Base-by-base conservation (phyloP, 2,329 filamentous ascomycete species). In the Rhinocladiella similis region DNA sequence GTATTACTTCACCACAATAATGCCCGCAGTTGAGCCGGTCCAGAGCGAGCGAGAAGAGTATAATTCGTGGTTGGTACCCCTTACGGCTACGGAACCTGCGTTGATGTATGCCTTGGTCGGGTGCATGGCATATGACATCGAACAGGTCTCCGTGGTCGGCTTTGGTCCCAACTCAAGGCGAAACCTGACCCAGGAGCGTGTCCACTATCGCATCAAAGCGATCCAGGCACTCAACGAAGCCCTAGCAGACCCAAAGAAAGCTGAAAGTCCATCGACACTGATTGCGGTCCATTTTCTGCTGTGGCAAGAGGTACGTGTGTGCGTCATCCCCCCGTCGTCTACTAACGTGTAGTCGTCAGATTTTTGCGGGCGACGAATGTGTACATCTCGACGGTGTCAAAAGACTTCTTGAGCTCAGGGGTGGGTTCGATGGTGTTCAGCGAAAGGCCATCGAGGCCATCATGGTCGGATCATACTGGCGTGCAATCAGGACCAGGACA, bases 361-460 rank as follows among this genome's bases (percentile, higher is more conserved):
- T 46, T 6, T 46, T 46, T 46, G 19, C 43, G 14, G 43, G 43
- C 13, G 43, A 46, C 10, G 43, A 46, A 46, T 46, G 43, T 22
- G 20, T 46, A n/a, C 43, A 46, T 25, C 19, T 46, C 19, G 43
- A 46, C 20, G 43, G 25, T 14, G 43, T 46, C 19, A 16, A 46
- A 20, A 46, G 43, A 22, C 43, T 46, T 7, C 18, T 46, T 3
- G 43, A 46, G 19, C 25, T 46, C 43, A 22, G 43, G 7, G 43
- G 43, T 2, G 43, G 43, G 43, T 46, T 46, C 18, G 43, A 25
- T 9, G 43, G 43, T 9, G n/a, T 46, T 5, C 43, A 46, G 18
- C 18, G 43, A 6, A 46, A 46, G 43, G 65, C 64, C 22, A 46
- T 46, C n/a, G 43, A 46, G 25, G 43, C 43, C 43, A 29, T 46